Evolutionary conservation across 1,284 basidiomycete genomes (phyloP).

Genomic region (Vanrija sp.): DNA sequence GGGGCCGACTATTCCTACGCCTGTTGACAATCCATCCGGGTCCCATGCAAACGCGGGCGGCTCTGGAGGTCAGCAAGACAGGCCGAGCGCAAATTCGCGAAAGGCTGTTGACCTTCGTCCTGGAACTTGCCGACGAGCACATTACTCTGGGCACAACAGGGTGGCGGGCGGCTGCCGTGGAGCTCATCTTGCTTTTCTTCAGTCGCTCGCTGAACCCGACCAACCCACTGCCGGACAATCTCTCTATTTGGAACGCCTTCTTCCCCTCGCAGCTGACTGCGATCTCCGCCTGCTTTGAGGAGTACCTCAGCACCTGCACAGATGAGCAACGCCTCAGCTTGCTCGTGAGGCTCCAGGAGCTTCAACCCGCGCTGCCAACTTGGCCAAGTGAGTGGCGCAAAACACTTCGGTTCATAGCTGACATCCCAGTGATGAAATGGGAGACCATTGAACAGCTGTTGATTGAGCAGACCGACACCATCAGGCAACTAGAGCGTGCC

Average conservation of each 20-base stretch:
- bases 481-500: conserved; percentile 17
- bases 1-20: conserved; percentile 29
- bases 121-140: conserved; percentile 32
- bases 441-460: conserved; percentile 30
- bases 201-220: conserved; percentile 20
- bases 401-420: background rate
- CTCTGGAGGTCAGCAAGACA: background rate
- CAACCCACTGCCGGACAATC: conserved; percentile 23
- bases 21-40: conserved; percentile 31
- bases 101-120: conserved; percentile 27
- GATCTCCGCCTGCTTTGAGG: conserved; percentile 36
- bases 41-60: conserved; percentile 9
- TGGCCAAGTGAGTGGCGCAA: conserved; percentile 31
- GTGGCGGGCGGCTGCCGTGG: conserved; percentile 27
- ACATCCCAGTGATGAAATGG: conserved; percentile 35
- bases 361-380: conserved; percentile 19
- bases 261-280: conserved; percentile 29
- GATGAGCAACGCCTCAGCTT: conserved; percentile 33
- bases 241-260: conserved; percentile 24
- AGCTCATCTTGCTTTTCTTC: conserved; percentile 31
- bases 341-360: conserved; percentile 20
- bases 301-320: conserved; percentile 30
- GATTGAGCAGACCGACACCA: conserved; percentile 24
- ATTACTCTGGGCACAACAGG: conserved; percentile 18
- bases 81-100: conserved; percentile 18